A percentile compares a stretch with the other conserved stretches of the same genome.
Evolutionary conservation across 257 asterid genomes (phyloP).

Genomic region (Linderniella brevidens): DNA sequence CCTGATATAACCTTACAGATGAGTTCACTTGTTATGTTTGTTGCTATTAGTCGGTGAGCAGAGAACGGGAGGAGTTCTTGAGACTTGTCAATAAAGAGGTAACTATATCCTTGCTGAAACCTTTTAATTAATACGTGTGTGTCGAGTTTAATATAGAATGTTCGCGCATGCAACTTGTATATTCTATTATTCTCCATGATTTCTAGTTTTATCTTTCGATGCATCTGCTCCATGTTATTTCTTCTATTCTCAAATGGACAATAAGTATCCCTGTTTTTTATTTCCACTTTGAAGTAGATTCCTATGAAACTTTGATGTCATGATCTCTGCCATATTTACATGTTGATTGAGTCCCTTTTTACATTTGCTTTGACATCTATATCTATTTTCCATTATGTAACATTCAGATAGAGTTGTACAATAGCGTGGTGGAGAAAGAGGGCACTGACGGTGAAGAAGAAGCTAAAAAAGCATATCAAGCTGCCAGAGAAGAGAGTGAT

Average conservation of each 20-base stretch:
- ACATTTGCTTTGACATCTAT: not conserved
- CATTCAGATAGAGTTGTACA: conserved; percentile 72
- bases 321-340: too few relatives aligned
- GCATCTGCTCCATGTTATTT: too few relatives aligned
- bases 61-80: conserved; percentile 95
- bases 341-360: too few relatives aligned
- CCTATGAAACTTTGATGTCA: too few relatives aligned
- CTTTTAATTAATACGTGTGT: not conserved
- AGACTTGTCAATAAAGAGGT: conserved; percentile 95
- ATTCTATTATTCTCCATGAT: too few relatives aligned
- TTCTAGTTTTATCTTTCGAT: too few relatives aligned
- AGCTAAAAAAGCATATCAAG: conserved; percentile 69
- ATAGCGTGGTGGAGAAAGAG: conserved; percentile 78
- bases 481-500: conserved; percentile 73
- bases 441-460: conserved; percentile 57
- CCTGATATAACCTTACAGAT: conserved; percentile 11
- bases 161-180: not conserved
- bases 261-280: too few relatives aligned
- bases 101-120: conserved; percentile 2
- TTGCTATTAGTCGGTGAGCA: conserved; percentile 76
- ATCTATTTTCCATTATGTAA: conserved; percentile 10
- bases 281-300: too few relatives aligned
- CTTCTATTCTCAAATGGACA: too few relatives aligned
- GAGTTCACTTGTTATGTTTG: conserved; percentile 16
- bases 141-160: not conserved